Conservation (phyloP, 345 rosid species). For the Citrus inodora region DNA sequence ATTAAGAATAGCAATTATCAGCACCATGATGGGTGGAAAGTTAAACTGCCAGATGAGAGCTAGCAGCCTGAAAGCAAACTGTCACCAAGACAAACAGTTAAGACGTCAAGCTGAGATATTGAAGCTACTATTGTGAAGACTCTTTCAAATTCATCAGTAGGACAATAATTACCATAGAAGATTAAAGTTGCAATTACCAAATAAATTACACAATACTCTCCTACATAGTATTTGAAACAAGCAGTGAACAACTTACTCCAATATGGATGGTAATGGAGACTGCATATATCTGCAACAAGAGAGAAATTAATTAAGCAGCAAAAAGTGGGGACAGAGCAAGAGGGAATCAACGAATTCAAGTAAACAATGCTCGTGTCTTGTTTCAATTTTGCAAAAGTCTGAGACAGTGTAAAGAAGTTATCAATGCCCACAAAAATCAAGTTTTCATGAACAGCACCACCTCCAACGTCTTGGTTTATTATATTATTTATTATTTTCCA, state of each 20-base stretch:
- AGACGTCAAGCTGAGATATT: background rate
- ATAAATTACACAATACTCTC: no score
- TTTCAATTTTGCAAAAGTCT: background rate
- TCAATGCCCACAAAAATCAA: background rate
- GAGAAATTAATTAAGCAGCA: background rate
- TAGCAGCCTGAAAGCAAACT: constrained; percentile 63
- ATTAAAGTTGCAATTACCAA: no score
- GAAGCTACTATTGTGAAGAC: constrained; percentile 4
- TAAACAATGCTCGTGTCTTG: background rate
- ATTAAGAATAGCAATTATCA: constrained; percentile 56
- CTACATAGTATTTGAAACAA: no score
- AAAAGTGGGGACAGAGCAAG: constrained; percentile 1
- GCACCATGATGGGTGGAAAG: constrained; percentile 67
- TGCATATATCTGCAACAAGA: constrained; percentile 64
- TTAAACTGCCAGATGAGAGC: constrained; percentile 67
- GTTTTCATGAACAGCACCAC: background rate
- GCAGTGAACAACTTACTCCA: constrained; percentile 38
- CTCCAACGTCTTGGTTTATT: no score
- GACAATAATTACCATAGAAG: background rate
- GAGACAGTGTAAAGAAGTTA: background rate
- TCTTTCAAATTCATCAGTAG: background rate
- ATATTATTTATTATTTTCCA: no score
- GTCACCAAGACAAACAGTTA: constrained; percentile 12
- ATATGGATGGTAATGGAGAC: constrained; percentile 87
- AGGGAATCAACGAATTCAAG: constrained; percentile 1